phyloP scores from a whole-genome alignment of 192 early-diverging fungal species.

The Coemansia biformis region DNA sequence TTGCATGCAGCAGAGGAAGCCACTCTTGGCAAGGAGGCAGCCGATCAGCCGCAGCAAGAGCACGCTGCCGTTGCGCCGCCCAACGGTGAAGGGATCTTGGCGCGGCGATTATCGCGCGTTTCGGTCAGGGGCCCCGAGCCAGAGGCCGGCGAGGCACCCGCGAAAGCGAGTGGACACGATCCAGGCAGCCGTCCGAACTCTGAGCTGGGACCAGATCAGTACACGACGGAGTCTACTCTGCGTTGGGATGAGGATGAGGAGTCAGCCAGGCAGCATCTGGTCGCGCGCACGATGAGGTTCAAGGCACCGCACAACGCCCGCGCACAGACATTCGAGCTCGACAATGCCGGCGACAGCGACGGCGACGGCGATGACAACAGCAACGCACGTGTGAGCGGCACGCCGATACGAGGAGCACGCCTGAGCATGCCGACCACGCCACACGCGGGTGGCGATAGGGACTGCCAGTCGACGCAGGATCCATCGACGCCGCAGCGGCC shows the following conservation, averaged over 20 bases:
- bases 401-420: not conserved
- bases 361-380: not conserved
- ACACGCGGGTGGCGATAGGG: too few species aligned
- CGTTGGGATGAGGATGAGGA: not conserved
- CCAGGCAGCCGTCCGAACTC: too few species aligned
- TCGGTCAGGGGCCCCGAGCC: too few species aligned
- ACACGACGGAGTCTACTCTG: too few species aligned
- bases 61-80: not conserved
- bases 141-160: too few species aligned
- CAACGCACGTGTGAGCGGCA: not conserved
- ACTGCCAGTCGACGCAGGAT: too few species aligned
- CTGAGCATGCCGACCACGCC: not conserved
- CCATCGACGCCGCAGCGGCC: not conserved
- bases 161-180: not conserved
- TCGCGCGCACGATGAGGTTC: slow-evolving; percentile 34
- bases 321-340: slow-evolving; percentile 33
- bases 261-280: slow-evolving; percentile 22
- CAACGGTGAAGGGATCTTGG: not conserved
- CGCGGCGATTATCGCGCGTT: too few species aligned
- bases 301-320: slow-evolving; percentile 43
- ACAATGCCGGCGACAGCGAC: slow-evolving; percentile 15
- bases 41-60: too few species aligned
- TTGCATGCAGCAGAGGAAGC: too few species aligned
- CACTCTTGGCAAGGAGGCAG: too few species aligned
- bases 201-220: not conserved